Evolutionary conservation across 1,284 basidiomycete genomes (phyloP).

Genomic region (Paramarasmius palmivorus): DNA sequence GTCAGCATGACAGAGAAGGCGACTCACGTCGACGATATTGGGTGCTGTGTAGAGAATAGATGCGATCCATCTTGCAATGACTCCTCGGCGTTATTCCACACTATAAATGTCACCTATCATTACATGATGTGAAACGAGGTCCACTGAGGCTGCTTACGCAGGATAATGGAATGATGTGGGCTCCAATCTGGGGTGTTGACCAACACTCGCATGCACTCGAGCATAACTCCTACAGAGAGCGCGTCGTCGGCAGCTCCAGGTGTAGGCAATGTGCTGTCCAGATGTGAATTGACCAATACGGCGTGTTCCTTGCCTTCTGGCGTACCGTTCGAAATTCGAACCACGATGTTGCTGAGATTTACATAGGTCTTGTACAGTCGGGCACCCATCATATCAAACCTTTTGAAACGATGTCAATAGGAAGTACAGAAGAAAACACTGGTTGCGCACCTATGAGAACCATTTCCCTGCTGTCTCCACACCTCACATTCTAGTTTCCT

Average conservation of each 20-base stretch:
- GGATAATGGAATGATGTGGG: constrained; percentile 82
- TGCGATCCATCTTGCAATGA: constrained; percentile 95
- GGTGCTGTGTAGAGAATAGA: constrained; percentile 87
- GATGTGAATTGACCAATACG: constrained; percentile 87
- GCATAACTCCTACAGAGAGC: constrained; percentile 86
- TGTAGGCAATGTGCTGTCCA: constrained; percentile 81
- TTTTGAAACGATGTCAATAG: constrained; percentile 26
- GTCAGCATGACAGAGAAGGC: not conserved
- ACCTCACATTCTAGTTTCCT: constrained; percentile 81
- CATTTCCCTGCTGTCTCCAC: constrained; percentile 84
- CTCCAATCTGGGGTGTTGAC: constrained; percentile 72
- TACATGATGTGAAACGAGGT: not conserved
- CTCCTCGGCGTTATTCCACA: constrained; percentile 97
- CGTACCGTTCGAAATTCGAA: constrained; percentile 86
- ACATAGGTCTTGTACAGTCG: constrained; percentile 92
- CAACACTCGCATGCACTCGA: constrained; percentile 86
- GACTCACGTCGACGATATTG: constrained; percentile 66
- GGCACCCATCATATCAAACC: constrained; percentile 84
- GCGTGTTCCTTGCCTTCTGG: constrained; percentile 75
- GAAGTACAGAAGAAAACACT: constrained; percentile 8
- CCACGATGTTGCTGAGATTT: constrained; percentile 84
- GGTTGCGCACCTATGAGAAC: constrained; percentile 74
- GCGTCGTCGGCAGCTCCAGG: constrained; percentile 92
- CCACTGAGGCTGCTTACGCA: constrained; percentile 57
- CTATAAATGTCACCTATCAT: constrained; percentile 35